These are phyloP conservation scores for Lupinus albus DNA, from an alignment of 306 rosid species.

Conservation along the genomic window DNA sequence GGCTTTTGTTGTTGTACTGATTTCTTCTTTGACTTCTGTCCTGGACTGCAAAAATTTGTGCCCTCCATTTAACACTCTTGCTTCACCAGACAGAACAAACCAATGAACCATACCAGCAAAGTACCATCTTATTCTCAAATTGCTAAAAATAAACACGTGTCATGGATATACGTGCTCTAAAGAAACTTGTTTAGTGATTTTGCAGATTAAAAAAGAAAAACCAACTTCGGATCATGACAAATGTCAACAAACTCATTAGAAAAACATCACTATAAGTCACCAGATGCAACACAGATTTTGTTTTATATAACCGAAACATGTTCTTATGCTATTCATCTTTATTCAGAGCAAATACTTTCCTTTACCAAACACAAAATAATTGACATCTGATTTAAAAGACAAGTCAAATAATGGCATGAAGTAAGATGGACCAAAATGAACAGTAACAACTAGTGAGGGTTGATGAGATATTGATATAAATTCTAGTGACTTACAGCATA, in stretches of 20 bases:
- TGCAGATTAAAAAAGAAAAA: background rate
- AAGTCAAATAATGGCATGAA: slow-evolving; percentile 8
- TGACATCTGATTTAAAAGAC: slow-evolving; percentile 29
- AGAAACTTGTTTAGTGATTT: slow-evolving; percentile 21
- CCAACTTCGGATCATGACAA: background rate
- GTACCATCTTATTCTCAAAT: background rate
- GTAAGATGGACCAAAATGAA: slow-evolving; percentile 19
- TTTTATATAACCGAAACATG: background rate
- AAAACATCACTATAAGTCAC: slow-evolving; percentile 6
- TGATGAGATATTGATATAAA: slow-evolving; percentile 32
- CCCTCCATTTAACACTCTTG: background rate
- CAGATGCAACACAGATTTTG: slow-evolving; percentile 1
- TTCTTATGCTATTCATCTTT: too few relatives aligned
- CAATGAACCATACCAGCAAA: slow-evolving; percentile 2
- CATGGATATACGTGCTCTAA: background rate
- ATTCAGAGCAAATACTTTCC: background rate
- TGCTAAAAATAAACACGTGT: slow-evolving; percentile 12
- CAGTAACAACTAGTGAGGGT: slow-evolving; percentile 10
- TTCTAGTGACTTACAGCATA: slow-evolving; percentile 70
- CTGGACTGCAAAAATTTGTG: background rate
- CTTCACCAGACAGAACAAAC: too few relatives aligned
- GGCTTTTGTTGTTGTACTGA: background rate
- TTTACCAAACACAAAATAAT: background rate
- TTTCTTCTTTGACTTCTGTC: background rate
- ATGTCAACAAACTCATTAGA: slow-evolving; percentile 9